Evolutionary conservation across 1,284 basidiomycete species (phyloP), one percentile per base, ranked within the genome.

Genomic region (Tylopilus microsporus): DNA sequence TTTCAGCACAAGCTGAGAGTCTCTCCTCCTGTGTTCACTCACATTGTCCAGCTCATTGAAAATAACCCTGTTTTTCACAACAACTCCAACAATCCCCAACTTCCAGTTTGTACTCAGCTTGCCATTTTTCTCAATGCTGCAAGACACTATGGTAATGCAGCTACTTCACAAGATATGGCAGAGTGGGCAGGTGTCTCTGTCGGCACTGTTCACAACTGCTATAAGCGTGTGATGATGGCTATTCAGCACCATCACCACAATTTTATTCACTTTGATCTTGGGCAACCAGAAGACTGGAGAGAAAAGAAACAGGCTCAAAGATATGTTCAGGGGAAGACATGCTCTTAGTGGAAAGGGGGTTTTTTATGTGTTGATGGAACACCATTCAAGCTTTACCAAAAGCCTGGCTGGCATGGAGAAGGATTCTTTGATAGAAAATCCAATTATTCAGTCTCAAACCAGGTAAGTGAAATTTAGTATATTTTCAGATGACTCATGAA

Each of bases 151-250:
- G 67, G 71, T 3, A 76, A 76, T 68, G 67, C 67, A 11, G 67
- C 71, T 3, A 67, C 66, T 0, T 64, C 70, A 12, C 65, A 73
- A 21, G 59, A 61, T 18, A 62, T 76, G 47, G 71, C 68, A 18
- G 66, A 74, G 21, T 76, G 73, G 73, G 71, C 71, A 13, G 73
- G 74, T 4, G 59, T 72, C 16, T 63, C 61, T 21, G 60, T 57
- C 0, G 70, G 72, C 1, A n/a, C n/a, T n/a, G n/a, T n/a, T n/a
- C n/a, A n/a, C n/a, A n/a, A n/a, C n/a, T n/a, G n/a, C n/a, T n/a
- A 63, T 5, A 60, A 64, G 21, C 1, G 30, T 1, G 53, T 64
- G 0, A 66, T 66, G 60, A 11, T 66, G n/a, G 53, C 63, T 10
- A 42, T 66, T 10, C 10, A 21, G 13, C 3, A 15, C 10, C 48